Percentiles rank a stretch among this genome's conserved stretches.
Conservation (phyloP, 345 rosid species). For the Boechera stricta region DNA sequence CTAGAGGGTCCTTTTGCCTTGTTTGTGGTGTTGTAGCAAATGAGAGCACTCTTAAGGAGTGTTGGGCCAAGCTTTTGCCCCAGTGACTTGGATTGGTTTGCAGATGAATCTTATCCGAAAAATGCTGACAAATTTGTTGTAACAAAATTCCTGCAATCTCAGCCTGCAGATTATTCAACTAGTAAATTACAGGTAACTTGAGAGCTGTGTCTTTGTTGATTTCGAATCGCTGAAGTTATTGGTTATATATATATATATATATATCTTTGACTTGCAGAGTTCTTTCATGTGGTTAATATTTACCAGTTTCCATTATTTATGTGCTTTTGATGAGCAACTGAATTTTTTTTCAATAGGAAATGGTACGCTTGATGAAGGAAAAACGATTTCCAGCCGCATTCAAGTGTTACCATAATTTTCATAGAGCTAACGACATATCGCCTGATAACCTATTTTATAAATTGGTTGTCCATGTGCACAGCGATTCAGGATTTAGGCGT, state of each 20-base stretch:
- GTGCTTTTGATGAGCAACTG: slow-evolving; percentile 28
- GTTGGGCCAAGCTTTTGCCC: slow-evolving; percentile 87
- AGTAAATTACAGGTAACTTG: slow-evolving; percentile 77
- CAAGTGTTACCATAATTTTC: slow-evolving; percentile 90
- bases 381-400: slow-evolving; percentile 81
- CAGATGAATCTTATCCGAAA: slow-evolving; percentile 63
- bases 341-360: slow-evolving; percentile 62
- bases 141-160: slow-evolving; percentile 82
- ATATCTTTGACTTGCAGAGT: slow-evolving; percentile 13
- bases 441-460: slow-evolving; percentile 78
- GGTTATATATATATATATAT: neutral
- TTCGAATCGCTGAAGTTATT: slow-evolving; percentile 9
- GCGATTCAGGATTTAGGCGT: slow-evolving; percentile 84
- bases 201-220: slow-evolving; percentile 17
- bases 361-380: slow-evolving; percentile 83
- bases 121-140: slow-evolving; percentile 83
- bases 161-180: slow-evolving; percentile 81
- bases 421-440: slow-evolving; percentile 63
- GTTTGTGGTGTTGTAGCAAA: slow-evolving; percentile 68
- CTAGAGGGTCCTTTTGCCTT: slow-evolving; percentile 1
- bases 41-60: slow-evolving; percentile 74
- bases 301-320: slow-evolving; percentile 12
- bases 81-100: slow-evolving; percentile 77
- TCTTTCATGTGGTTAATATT: slow-evolving; percentile 12
- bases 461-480: slow-evolving; percentile 90